Base-by-base conservation (phyloP, 768 basidiomycete genomes). In the Suillus clintonianus region DNA sequence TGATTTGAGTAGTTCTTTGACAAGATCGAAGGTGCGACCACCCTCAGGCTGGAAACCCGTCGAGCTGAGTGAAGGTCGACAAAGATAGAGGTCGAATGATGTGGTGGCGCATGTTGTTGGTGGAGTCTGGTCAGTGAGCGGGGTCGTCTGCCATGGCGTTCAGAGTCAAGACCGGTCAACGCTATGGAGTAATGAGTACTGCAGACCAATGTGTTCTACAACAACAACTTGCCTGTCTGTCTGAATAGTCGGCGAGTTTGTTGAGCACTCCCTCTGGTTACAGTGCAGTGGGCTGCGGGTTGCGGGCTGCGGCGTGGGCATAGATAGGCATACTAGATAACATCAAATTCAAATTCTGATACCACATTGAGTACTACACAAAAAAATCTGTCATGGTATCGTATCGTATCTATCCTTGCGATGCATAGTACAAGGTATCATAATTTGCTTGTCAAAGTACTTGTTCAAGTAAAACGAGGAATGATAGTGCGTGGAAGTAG, bases 361-460 rank as follows among this genome's bases (percentile, higher is more conserved):
- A 9, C 43, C 43, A 43, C 19, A 43, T 43, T 7, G 43, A 43
- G 14, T 43, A 43, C 19, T 27, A 27, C 27, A 27, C 4, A 27
- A 48, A 48, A 15, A 0, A 24, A 24, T 37, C 37, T 37, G 37
- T 37, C 37, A 37, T 37, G 13, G 37, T 37, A 48, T 13, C 27
- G 37, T 37, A 48, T 13, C 27, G 19, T 51, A 51, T 11, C 51
- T 53, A 34, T 53, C 19, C 51, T 53, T 53, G 51, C 2, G 10
- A 32, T 0, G 17, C 27, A 30, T 5, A 30, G 30, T 51, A 30
- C 30, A 68, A 14, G 34, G 60, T 48, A 41, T 69, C 62, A 15
- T 64, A 71, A 71, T 51, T 22, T 79, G 74, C 61, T 79, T 79
- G 30, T 66, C 66, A 51, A 71, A 76, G 61, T 77, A 79, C 55